Base-by-base conservation (phyloP, 2,329 filamentous ascomycete species). In the Ploettnerulaceae sp. region DNA sequence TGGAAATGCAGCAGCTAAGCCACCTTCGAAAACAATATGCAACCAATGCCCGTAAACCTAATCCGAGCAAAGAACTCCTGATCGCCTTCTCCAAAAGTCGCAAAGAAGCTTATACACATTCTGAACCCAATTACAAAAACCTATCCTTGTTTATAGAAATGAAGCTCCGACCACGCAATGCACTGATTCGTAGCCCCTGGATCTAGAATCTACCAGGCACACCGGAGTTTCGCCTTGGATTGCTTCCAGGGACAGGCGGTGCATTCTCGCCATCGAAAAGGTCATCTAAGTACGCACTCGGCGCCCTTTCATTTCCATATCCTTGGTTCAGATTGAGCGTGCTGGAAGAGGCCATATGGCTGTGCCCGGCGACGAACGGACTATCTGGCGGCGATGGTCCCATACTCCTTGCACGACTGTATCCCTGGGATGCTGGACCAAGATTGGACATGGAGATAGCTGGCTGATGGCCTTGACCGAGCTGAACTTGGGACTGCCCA, bases 211-310 rank as follows among this genome's bases (percentile, higher is more conserved):
- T 22, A 12, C n/a, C 18, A 4, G 34, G 43, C 17, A 25, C 26
- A 11, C 24, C 32, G 12, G 31, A 37, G 5, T 17, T 14, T 5
- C 12, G 25, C 17, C 38, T 50, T 17, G 20, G 4, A 24, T 43
- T 37, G 6, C 32, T 34, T 2, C 52, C 49, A 7, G 55, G 56
- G 6, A 54, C 25, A 20, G 56, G 56, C 9, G 56, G 51, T 9
- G 37, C 46, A 40, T 42, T 48, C 25, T 61, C 59, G 2, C 56
- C 86, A 61, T 89, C 88, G 51, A 96, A 84, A 39, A 97, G 68
- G 64, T 96, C 89, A 49, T 97, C 90, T 29, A 97, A 72, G 64
- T 89, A 95, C 14, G 89, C 87, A 64, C 88, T 95, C 0, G 91
- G 91, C 12, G 89, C 85, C 47, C 90, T 75, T 47, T 81, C 81